A percentile compares a stretch with the other conserved stretches of the same genome.
These are phyloP conservation scores for Lactarius deliciosus DNA, from an alignment of 768 basidiomycete genomes.

Conservation along the genomic window DNA sequence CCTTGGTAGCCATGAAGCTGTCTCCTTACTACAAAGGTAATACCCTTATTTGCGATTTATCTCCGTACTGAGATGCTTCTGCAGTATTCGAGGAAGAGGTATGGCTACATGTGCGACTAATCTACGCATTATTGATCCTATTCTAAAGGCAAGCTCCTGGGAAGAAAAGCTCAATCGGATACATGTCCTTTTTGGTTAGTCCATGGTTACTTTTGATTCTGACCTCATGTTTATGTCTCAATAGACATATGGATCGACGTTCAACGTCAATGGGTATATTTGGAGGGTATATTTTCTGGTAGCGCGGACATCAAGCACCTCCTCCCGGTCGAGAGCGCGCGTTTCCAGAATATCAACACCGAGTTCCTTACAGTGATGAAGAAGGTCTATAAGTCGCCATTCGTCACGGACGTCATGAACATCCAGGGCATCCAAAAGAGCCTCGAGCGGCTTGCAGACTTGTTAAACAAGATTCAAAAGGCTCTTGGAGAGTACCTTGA, in stretches of 20 bases:
- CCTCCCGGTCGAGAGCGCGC: slow-evolving; percentile 93
- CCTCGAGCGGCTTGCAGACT: slow-evolving; percentile 91
- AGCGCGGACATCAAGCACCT: slow-evolving; percentile 99
- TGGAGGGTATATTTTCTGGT: slow-evolving; percentile 99
- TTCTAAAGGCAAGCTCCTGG: slow-evolving; percentile 76
- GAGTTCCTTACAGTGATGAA: slow-evolving; percentile 99
- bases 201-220: background rate
- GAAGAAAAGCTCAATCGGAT: slow-evolving; percentile 96
- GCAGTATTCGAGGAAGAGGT: slow-evolving; percentile 89
- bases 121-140: slow-evolving; percentile 11
- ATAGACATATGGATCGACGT: slow-evolving; percentile 99
- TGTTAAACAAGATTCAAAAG: slow-evolving; percentile 98
- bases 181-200: slow-evolving; percentile 89
- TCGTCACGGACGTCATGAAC: slow-evolving; percentile 95
- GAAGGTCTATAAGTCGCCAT: slow-evolving; percentile 99
- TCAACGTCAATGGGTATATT: slow-evolving; percentile 98
- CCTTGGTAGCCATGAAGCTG: slow-evolving; percentile 93
- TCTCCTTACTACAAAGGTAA: slow-evolving; percentile 97
- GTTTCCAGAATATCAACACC: slow-evolving; percentile 97
- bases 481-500: slow-evolving; percentile 98
- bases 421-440: slow-evolving; percentile 96
- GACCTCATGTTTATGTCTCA: slow-evolving; percentile 19
- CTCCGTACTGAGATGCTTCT: slow-evolving; percentile 21
- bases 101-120: slow-evolving; percentile 20
- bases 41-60: slow-evolving; percentile 18